These are phyloP conservation scores for Syzygium aromaticum DNA, from an alignment of 345 rosid species.

Conservation along the genomic window DNA sequence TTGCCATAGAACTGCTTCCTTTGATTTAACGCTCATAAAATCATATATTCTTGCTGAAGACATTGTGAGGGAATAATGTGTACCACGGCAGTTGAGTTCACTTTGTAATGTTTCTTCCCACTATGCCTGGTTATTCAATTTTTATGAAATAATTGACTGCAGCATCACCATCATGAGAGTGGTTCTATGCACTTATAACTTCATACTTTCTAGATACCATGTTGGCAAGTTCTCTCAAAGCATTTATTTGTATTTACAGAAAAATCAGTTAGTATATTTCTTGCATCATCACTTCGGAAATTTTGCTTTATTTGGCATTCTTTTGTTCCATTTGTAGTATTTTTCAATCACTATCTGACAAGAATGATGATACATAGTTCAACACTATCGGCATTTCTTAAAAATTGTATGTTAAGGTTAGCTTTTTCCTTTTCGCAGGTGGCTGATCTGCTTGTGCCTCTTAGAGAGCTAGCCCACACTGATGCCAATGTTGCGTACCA, in stretches of 20 bases:
- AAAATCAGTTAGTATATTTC: not conserved
- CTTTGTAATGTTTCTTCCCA: not conserved
- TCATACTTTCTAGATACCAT: not conserved
- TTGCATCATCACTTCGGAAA: not conserved
- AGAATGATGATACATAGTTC: not conserved
- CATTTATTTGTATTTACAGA: not conserved
- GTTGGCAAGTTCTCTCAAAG: not conserved
- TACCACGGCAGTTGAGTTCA: not conserved
- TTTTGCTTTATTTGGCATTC: not conserved
- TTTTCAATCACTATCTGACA: not conserved
- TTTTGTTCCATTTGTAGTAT: not conserved
- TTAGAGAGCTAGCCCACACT: conserved; percentile 89
- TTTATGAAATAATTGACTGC: not conserved
- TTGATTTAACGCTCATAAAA: not conserved
- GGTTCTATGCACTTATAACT: not conserved
- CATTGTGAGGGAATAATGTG: not conserved
- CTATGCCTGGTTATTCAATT: not conserved
- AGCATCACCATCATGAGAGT: not conserved
- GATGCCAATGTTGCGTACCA: conserved; percentile 97
- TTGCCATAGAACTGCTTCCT: not conserved
- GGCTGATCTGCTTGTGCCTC: conserved; percentile 79
- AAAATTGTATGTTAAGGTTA: not conserved
- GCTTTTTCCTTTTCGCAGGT: conserved; percentile 35
- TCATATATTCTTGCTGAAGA: not conserved
- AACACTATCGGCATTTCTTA: not conserved